phyloP scores from a whole-genome alignment of 805 yeast genomes.

The Metschnikowia bowlesiae region DNA sequence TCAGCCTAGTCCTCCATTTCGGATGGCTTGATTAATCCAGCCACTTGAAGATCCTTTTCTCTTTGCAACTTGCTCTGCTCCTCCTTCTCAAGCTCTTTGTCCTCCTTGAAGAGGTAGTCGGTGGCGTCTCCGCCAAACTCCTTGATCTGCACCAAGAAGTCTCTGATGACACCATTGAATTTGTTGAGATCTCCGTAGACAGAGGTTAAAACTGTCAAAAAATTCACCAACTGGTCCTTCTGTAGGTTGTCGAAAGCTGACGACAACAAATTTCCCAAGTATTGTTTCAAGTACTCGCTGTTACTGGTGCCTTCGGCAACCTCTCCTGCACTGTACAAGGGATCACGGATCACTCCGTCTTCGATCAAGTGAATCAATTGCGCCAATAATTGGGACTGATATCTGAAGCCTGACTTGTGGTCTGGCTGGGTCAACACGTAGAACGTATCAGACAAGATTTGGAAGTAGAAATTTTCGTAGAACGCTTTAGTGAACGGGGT shows the following conservation, averaged over 20 bases:
- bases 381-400: conserved; percentile 80
- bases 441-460: conserved; percentile 86
- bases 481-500: conserved; percentile 77
- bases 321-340: conserved; percentile 74
- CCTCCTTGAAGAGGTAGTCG: conserved; percentile 92
- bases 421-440: conserved; percentile 94
- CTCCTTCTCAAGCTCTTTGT: conserved; percentile 68
- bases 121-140: conserved; percentile 95
- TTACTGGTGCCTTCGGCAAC: conserved; percentile 86
- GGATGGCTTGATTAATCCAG: conserved; percentile 91
- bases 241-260: conserved; percentile 92
- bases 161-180: conserved; percentile 84
- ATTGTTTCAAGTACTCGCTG: conserved; percentile 71
- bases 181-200: conserved; percentile 69
- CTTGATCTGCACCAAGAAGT: conserved; percentile 92
- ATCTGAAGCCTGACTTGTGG: conserved; percentile 92
- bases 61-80: conserved; percentile 69
- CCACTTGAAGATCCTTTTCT: conserved; percentile 80
- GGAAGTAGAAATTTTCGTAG: conserved; percentile 82
- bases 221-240: conserved; percentile 74
- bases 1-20: conserved; percentile 69
- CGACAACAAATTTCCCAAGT: conserved; percentile 72
- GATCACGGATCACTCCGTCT: conserved; percentile 65
- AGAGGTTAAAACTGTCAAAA: conserved; percentile 69
- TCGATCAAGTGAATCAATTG: conserved; percentile 80